A percentile compares a stretch with the other conserved stretches of the same genome.
phyloP scores from a whole-genome alignment of 2,329 filamentous ascomycete genomes.

The Botrytis deweyae region DNA sequence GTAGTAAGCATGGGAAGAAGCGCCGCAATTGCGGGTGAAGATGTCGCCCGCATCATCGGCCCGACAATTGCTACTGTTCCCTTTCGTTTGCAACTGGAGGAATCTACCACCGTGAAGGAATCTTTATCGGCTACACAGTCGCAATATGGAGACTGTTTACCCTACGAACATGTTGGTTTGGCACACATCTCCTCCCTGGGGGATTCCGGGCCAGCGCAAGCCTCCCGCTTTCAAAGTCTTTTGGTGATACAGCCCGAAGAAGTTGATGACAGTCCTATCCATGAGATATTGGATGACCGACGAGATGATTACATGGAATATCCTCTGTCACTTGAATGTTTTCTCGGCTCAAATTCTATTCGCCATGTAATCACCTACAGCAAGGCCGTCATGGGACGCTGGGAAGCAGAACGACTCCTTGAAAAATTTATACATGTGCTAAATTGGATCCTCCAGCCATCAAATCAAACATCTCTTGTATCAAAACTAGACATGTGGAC shows the following conservation, averaged over 20 bases:
- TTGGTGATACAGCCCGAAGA: neutral
- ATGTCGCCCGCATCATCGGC: neutral
- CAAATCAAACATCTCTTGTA: neutral
- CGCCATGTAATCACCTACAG: neutral
- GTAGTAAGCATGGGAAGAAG: constrained; percentile 46
- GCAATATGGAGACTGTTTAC: neutral
- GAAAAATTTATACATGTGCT: neutral
- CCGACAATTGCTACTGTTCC: neutral
- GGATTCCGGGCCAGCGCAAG: neutral
- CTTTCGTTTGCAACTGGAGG: neutral
- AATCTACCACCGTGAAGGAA: neutral
- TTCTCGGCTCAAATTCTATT: neutral
- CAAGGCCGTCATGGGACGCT: neutral
- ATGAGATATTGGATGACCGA: neutral
- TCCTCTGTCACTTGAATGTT: neutral
- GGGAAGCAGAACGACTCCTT: neutral
- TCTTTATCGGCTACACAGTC: neutral
- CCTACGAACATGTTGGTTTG: neutral
- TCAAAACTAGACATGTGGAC: neutral
- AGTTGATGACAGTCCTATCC: neutral
- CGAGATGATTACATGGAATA: neutral
- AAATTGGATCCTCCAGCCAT: neutral
- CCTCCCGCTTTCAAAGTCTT: neutral
- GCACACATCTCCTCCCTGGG: neutral
- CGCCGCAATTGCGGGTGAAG: constrained; percentile 24